Conservation (phyloP, 352 stramenopile genomes). For the Phytophthora hybrid region DNA sequence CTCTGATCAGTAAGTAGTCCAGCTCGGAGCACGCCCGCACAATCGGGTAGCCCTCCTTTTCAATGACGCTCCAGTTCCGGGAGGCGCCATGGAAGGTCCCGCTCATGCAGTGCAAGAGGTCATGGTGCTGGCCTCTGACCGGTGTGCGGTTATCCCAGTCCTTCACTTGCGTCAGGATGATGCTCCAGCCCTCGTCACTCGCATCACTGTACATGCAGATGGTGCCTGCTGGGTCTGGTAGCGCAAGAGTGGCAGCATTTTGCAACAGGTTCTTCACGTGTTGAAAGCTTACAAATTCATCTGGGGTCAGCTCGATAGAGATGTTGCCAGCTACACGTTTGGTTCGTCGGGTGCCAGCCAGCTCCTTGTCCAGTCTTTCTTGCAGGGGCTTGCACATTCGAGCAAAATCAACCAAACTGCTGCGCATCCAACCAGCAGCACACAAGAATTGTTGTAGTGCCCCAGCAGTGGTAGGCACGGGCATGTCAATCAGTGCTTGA, state of each 20-base stretch:
- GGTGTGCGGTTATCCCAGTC: not conserved
- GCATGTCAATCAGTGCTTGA: too few relatives aligned
- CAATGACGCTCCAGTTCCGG: not conserved
- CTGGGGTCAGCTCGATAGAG: too few relatives aligned
- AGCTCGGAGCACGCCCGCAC: not conserved
- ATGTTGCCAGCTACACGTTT: too few relatives aligned
- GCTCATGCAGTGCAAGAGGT: not conserved
- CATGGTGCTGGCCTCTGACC: not conserved
- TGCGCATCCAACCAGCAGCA: too few relatives aligned
- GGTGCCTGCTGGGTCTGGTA: not conserved
- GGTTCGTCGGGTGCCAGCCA: too few relatives aligned
- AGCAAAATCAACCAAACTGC: too few relatives aligned
- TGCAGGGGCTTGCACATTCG: too few relatives aligned
- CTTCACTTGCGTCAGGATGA: not conserved
- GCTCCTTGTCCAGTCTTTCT: too few relatives aligned
- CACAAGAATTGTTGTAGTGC: too few relatives aligned
- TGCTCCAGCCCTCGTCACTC: not conserved
- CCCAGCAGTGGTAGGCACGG: too few relatives aligned
- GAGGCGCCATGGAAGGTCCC: not conserved
- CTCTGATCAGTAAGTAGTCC: not conserved
- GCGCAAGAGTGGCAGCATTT: not conserved
- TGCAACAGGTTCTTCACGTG: not conserved
- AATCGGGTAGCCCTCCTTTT: not conserved
- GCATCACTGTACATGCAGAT: not conserved
- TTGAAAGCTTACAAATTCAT: not conserved